These are phyloP conservation scores for Aspergillus kassunensis DNA, from an alignment of 495 filamentous ascomycete species.

Conservation along the genomic window DNA sequence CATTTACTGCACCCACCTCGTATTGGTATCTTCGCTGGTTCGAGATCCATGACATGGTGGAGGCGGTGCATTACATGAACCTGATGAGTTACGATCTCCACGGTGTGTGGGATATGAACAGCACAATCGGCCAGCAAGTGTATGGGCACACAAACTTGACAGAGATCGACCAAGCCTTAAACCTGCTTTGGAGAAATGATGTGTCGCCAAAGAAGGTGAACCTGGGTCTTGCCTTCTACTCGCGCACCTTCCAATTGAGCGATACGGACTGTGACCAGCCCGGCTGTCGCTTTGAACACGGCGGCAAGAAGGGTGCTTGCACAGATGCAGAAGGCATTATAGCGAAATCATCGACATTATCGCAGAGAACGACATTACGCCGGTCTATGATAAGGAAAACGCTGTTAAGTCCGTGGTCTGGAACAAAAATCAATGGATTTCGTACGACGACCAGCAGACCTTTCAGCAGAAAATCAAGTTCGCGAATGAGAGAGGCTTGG, in stretches of 20 bases:
- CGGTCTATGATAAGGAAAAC: slow-evolving; percentile 18
- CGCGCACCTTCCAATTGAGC: slow-evolving; percentile 31
- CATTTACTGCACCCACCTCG: slow-evolving; percentile 4
- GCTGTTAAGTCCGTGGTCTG: slow-evolving; percentile 30
- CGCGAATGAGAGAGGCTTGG: slow-evolving; percentile 33
- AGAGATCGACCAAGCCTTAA: slow-evolving; percentile 42
- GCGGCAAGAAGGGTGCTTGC: slow-evolving; percentile 22
- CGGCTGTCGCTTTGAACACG: slow-evolving; percentile 20
- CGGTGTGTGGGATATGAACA: slow-evolving; percentile 24
- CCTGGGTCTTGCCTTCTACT: slow-evolving; percentile 49
- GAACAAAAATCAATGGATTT: slow-evolving; percentile 37
- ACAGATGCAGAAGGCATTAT: slow-evolving; percentile 22
- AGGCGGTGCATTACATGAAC: slow-evolving; percentile 46
- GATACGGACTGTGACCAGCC: slow-evolving; percentile 23
- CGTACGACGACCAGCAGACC: slow-evolving; percentile 40
- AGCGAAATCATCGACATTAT: slow-evolving; percentile 27
- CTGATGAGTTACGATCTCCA: slow-evolving; percentile 49
- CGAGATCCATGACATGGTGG: slow-evolving; percentile 33
- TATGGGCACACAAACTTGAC: slow-evolving; percentile 52
- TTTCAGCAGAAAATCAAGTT: slow-evolving; percentile 36
- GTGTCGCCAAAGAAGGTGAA: slow-evolving; percentile 40
- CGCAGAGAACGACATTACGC: slow-evolving; percentile 16
- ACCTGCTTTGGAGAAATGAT: slow-evolving; percentile 33
- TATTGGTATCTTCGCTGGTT: slow-evolving; percentile 42
- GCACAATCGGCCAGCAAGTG: slow-evolving; percentile 3